These are phyloP conservation scores for Arachnomyces sp. DNA, from an alignment of 2,329 filamentous ascomycete genomes.

Conservation along the genomic window DNA sequence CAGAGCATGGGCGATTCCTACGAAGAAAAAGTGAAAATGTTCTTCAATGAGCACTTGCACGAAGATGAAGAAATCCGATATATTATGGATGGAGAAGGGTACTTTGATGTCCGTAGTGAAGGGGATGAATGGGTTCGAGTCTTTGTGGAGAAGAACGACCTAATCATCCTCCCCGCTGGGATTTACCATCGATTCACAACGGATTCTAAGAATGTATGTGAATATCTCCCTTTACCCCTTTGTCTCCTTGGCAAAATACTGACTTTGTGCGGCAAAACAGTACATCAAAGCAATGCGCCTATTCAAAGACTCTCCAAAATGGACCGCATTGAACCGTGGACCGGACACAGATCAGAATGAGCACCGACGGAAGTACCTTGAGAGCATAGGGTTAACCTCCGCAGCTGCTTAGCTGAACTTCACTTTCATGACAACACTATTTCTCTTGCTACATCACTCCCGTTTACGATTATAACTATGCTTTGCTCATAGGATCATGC, in stretches of 20 bases:
- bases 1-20: conserved; percentile 77
- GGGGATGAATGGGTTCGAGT: conserved; percentile 87
- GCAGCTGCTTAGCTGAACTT: conserved; percentile 17
- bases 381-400: conserved; percentile 21
- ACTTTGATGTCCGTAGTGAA: conserved; percentile 82
- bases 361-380: conserved; percentile 71
- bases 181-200: conserved; percentile 98
- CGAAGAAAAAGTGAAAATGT: conserved; percentile 86
- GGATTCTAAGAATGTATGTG: conserved; percentile 76
- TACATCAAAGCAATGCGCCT: conserved; percentile 93
- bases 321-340: conserved; percentile 84
- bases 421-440: conserved; percentile 2
- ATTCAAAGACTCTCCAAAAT: conserved; percentile 98
- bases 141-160: conserved; percentile 71
- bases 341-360: conserved; percentile 70
- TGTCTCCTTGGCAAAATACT: conserved; percentile 1
- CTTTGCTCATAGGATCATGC: too few species aligned
- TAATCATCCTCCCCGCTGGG: conserved; percentile 87
- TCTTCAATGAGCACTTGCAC: conserved; percentile 93
- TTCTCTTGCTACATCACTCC: too few species aligned
- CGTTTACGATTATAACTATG: too few species aligned
- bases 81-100: conserved; percentile 79
- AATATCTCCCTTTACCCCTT: conserved; percentile 3
- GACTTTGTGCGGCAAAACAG: conserved; percentile 39
- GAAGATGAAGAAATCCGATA: conserved; percentile 99